phyloP scores from a whole-genome alignment of 768 basidiomycete genomes.

The Galerina sulciceps region DNA sequence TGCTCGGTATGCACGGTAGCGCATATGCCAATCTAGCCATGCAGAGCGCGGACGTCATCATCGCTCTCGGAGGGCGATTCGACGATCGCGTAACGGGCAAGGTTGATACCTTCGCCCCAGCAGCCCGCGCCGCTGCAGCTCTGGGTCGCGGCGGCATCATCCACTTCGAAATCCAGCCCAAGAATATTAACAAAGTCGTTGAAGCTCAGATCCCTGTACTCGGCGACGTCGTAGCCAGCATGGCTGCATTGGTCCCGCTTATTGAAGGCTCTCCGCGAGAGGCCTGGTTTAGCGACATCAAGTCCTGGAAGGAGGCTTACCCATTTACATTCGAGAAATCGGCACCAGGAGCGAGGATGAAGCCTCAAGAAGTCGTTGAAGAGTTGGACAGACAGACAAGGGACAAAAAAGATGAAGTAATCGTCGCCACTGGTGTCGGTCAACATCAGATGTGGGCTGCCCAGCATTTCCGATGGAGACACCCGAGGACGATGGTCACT shows the following conservation, averaged over 20 bases:
- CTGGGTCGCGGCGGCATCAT: conserved; percentile 95
- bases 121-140: conserved; percentile 82
- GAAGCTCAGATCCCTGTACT: conserved; percentile 93
- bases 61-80: conserved; percentile 94
- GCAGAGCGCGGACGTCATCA: conserved; percentile 97
- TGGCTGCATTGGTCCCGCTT: conserved; percentile 81
- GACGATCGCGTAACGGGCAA: conserved; percentile 98
- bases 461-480: conserved; percentile 89
- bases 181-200: conserved; percentile 99
- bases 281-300: conserved; percentile 86
- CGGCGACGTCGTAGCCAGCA: conserved; percentile 88
- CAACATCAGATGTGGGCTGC: conserved; percentile 99
- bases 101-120: conserved; percentile 88
- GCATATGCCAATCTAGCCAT: conserved; percentile 98
- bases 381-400: conserved; percentile 85
- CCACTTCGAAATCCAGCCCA: conserved; percentile 98
- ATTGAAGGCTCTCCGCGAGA: conserved; percentile 66
- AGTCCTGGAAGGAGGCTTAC: conserved; percentile 82
- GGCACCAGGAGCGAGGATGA: conserved; percentile 69
- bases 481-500: conserved; percentile 87
- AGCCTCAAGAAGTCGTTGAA: conserved; percentile 96
- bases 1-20: conserved; percentile 99
- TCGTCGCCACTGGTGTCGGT: conserved; percentile 94
- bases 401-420: conserved; percentile 82
- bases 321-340: conserved; percentile 88